These are phyloP conservation scores for Claviceps sp. DNA, from an alignment of 2,329 filamentous ascomycete genomes.

Conservation along the genomic window DNA sequence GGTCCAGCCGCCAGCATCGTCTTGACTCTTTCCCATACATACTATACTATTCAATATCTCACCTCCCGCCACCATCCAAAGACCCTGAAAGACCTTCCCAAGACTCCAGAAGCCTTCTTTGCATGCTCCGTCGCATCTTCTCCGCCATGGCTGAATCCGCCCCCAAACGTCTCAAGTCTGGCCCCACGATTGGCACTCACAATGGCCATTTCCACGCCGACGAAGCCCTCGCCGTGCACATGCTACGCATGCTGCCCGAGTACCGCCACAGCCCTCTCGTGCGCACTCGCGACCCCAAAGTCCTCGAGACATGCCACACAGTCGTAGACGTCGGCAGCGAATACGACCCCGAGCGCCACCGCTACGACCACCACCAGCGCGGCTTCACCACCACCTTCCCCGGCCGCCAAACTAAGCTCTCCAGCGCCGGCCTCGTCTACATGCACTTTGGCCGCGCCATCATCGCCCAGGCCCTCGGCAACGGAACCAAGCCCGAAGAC, in stretches of 20 bases:
- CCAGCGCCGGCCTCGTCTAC: constrained; percentile 86
- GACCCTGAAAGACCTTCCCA: neutral
- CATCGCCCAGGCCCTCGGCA: constrained; percentile 41
- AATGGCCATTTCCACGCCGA: constrained; percentile 98
- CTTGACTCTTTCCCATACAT: too few relatives aligned
- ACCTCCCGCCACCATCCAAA: neutral
- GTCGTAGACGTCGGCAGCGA: constrained; percentile 96
- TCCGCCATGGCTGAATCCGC: constrained; percentile 44
- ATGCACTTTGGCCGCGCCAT: constrained; percentile 86
- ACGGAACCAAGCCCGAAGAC: constrained; percentile 28
- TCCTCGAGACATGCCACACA: constrained; percentile 74
- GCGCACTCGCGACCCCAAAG: constrained; percentile 71
- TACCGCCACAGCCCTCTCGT: constrained; percentile 64
- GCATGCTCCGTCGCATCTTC: constrained; percentile 20
- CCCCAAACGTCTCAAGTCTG: constrained; percentile 65
- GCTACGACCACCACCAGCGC: constrained; percentile 97
- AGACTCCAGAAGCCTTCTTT: neutral
- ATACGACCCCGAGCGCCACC: constrained; percentile 63
- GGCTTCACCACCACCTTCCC: constrained; percentile 80
- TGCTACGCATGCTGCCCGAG: constrained; percentile 76
- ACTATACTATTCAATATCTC: too few relatives aligned
- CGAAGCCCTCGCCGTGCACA: constrained; percentile 91
- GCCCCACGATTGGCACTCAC: constrained; percentile 74
- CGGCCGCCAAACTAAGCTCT: constrained; percentile 72
- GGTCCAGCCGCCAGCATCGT: too few relatives aligned